phyloP scores from a whole-genome alignment of 441 rosid genomes.

The Daphne laureola region DNA sequence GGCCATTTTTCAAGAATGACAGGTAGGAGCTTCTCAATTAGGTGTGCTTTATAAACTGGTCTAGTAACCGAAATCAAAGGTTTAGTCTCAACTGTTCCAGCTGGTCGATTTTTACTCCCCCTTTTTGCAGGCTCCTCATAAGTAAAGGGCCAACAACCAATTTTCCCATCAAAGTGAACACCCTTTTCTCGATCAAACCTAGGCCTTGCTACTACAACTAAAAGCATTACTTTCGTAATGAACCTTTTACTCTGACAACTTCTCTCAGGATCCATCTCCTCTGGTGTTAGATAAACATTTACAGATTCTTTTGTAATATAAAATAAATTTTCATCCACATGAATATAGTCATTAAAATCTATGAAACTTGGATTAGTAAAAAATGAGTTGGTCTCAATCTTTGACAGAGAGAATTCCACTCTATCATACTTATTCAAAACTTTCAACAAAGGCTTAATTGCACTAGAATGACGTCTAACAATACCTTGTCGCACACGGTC shows the following conservation, averaged over 20 bases:
- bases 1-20: constrained; percentile 1
- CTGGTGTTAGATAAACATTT: not conserved
- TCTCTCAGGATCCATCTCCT: not conserved
- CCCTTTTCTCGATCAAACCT: not conserved
- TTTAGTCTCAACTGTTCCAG: constrained; percentile 2
- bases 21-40: constrained; percentile 2
- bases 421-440: too few species aligned
- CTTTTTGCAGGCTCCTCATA: constrained; percentile 1
- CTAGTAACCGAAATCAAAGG: not conserved
- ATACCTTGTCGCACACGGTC: too few species aligned
- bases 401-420: too few species aligned
- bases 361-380: too few species aligned
- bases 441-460: too few species aligned
- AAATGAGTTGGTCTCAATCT: too few species aligned
- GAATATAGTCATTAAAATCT: not conserved
- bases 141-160: not conserved
- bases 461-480: too few species aligned
- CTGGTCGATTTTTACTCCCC: not conserved
- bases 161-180: not conserved
- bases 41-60: not conserved
- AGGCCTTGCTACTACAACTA: constrained; percentile 4
- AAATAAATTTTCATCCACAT: constrained; percentile 12
- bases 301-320: not conserved
- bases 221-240: not conserved
- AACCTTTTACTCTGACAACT: constrained; percentile 5